Evolutionary conservation across 2,329 filamentous ascomycete genomes (phyloP), one percentile per base, ranked within the genome.

Genomic region (Coniosporium tulheliwenetii): DNA sequence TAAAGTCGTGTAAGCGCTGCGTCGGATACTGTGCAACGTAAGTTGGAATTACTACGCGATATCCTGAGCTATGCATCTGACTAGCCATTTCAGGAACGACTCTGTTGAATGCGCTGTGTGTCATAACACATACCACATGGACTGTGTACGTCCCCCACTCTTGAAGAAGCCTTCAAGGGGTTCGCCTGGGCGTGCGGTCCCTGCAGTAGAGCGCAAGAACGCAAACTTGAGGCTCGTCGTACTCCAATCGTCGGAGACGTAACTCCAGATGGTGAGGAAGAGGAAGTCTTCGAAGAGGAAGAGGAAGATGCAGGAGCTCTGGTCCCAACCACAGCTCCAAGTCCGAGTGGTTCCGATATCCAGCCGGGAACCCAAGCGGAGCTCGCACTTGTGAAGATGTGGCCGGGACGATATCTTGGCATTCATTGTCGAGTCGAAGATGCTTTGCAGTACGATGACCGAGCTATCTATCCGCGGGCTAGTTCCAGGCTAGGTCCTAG

Each of bases 21-120:
- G 75, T 71, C 54, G 75, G 79, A 53, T 98, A 91, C 66, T 94
- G 87, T 65, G 87, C 91, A 52, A 91, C 77, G 79, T 93, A 77
- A 58, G 77, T 70, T 10, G 8, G 8, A 34, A 8, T 26, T 15
- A n/a, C 33, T 12, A 15, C 5, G 14, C 19, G 19, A 26, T 26
- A 8, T 47, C 35, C 40, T 14, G 19, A 14, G 29, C 33, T 2
- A 15, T 36, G 9, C 30, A 8, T 13, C 36, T 44, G 13, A 46
- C 37, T 33, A 13, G 3, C 13, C 32, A 13, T 13, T 10, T 42
- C 54, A 93, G 85, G 54, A 81, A 84, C 58, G 85, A 96, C 64
- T 96, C 91, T 33, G 91, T 96, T 16, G 89, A 96, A 59, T 98
- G 91, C 60, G 91, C 89, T 36, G 86, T 95, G 41, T 98, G 91